Percentiles rank a stretch among this genome's conserved stretches.
These are phyloP conservation scores for Penicillium lividum DNA, from an alignment of 495 filamentous ascomycete genomes.

Conservation along the genomic window DNA sequence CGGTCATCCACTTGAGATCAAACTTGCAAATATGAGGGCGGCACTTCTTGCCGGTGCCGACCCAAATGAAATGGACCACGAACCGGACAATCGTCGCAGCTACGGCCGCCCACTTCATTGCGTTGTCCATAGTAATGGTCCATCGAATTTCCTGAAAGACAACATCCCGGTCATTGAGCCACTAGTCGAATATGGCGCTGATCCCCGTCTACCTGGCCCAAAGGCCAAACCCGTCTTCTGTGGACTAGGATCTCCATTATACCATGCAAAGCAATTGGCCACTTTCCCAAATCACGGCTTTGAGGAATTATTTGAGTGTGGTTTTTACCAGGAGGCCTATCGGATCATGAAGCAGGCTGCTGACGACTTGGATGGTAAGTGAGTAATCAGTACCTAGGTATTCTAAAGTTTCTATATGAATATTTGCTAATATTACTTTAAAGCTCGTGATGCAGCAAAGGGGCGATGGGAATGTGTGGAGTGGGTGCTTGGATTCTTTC, in stretches of 20 bases:
- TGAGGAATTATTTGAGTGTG: conserved; percentile 1
- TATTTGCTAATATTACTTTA: not conserved
- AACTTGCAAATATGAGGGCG: not conserved
- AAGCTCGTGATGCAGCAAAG: conserved; percentile 2
- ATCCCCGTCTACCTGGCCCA: not conserved
- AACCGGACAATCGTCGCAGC: not conserved
- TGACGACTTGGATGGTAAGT: conserved; percentile 3
- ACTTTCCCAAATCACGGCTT: not conserved
- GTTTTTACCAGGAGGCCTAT: conserved; percentile 3
- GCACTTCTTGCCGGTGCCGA: conserved; percentile 2
- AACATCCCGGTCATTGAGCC: not conserved
- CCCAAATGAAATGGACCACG: conserved; percentile 4
- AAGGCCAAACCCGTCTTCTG: not conserved
- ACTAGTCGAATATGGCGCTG: not conserved
- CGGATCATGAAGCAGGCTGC: conserved; percentile 2
- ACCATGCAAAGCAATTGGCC: not conserved
- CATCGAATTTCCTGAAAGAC: not conserved
- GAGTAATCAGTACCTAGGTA: not conserved
- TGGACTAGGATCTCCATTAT: not conserved
- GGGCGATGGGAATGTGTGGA: not conserved
- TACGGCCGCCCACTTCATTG: conserved; percentile 1
- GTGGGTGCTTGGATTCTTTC: conserved; percentile 1
- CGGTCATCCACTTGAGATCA: not conserved
- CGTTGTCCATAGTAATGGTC: not conserved
- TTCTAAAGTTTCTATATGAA: not conserved